Evolutionary conservation across 192 early-diverging fungal species (phyloP).

Genomic region (Gigaspora rosea): DNA sequence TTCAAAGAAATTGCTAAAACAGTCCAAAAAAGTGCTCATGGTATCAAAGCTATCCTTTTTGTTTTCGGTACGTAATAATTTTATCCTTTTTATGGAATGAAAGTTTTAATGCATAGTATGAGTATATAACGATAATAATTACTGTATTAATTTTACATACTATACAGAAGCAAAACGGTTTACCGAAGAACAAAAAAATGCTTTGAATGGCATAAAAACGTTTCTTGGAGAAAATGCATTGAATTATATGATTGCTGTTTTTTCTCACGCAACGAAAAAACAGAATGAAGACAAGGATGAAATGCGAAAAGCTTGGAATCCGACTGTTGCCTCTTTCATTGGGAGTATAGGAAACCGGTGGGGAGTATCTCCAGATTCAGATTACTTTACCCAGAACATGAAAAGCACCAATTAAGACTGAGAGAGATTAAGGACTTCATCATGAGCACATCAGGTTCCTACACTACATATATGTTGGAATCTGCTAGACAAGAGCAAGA

Average conservation of each 20-base stretch:
- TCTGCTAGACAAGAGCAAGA: background rate
- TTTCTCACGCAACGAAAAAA: conserved; percentile 20
- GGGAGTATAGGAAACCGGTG: conserved; percentile 11
- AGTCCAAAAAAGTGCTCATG: conserved; percentile 3
- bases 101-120: background rate
- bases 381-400: conserved; percentile 3
- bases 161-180: conserved; percentile 18
- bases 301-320: conserved; percentile 15
- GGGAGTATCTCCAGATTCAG: conserved; percentile 25
- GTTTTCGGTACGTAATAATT: conserved; percentile 18
- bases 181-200: conserved; percentile 9
- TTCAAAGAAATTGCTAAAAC: conserved; percentile 1
- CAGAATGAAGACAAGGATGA: conserved; percentile 17
- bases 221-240: conserved; percentile 21
- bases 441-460: background rate
- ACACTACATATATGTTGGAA: conserved; percentile 2
- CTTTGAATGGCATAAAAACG: background rate
- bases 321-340: conserved; percentile 5
- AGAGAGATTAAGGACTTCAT: conserved; percentile 15
- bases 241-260: conserved; percentile 21
- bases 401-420: background rate
- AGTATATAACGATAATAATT: conserved; percentile 8
- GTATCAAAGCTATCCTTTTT: conserved; percentile 27
- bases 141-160: conserved; percentile 1
- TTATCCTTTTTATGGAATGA: background rate